Base-by-base conservation (phyloP, 2,329 filamentous ascomycete genomes). In the Geoglossum cookeanum region DNA sequence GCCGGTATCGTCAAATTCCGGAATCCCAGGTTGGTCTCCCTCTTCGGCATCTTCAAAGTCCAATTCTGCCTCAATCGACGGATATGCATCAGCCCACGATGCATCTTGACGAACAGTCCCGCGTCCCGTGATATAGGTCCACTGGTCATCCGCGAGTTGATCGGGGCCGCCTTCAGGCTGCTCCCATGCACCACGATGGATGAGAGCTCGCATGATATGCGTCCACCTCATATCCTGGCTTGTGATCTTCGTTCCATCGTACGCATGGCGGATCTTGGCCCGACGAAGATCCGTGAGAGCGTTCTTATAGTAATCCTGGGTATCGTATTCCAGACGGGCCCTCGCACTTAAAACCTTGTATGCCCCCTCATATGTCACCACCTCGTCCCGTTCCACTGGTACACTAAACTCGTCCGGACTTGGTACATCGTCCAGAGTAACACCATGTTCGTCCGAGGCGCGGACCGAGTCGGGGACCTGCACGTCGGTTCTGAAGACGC, bases 31-130 rank as follows among this genome's bases (percentile, higher is more conserved):
- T 30, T 35, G 30, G 3, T 57, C 55, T 27, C 30, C 47, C 9
- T 57, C 55, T 5, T 57, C 55, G 8, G 32, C 39, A 27, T 57
- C 55, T 35, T 53, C 49, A 13, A 53, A 53, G 8, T 61, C 59
- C 39, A 60, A 55, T n/a, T 60, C 58, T 44, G 59, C 59, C 8
- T 63, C 62, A 22, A 62, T 57, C 6, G 58, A 60, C 30, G 62
- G 60, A 53, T 60, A 62, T 6, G 62, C 62, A 58, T 62, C 62
- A 11, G 62, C 62, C 62, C 62, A 64, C 39, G 60, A 61, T 7
- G 59, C 57, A 32, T 57, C 56, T 54, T 63, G 56, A 15, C 62
- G 61, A 32, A 63, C 60, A 33, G 57, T 58, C 3, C 62, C 62
- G 47, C 60, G 57, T 9, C 62, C 62, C 2, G 62, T 64, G 29